These are phyloP conservation scores for Penicillium ochrochloron DNA, from an alignment of 495 filamentous ascomycete genomes.

Conservation along the genomic window DNA sequence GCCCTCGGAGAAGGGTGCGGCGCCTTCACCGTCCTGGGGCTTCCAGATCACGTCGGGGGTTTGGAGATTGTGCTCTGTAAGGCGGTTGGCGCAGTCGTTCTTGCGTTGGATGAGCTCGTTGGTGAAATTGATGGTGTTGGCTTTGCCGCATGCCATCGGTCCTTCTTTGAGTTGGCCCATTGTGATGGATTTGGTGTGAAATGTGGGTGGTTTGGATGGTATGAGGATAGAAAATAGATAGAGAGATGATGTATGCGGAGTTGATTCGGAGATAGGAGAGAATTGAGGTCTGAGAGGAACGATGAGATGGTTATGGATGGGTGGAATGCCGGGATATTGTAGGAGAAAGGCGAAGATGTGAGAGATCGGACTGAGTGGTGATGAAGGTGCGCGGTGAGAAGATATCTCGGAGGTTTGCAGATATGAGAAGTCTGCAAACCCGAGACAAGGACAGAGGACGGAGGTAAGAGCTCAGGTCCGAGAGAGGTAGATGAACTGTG, in stretches of 20 bases:
- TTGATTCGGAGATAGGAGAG: not conserved
- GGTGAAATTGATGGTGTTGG: not conserved
- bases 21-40: not conserved
- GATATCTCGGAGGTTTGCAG: not conserved
- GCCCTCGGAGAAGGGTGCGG: not conserved
- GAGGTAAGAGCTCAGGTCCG: not conserved
- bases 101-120: not conserved
- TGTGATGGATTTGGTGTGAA: not conserved
- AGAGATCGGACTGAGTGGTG: not conserved
- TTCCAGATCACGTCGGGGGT: constrained; percentile 9
- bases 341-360: not conserved
- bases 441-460: not conserved
- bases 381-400: not conserved
- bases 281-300: not conserved
- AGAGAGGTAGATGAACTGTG: not conserved
- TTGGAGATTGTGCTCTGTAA: not conserved
- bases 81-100: not conserved
- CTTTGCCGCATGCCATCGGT: constrained; percentile 4
- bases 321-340: not conserved
- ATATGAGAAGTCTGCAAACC: not conserved
- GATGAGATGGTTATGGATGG: not conserved
- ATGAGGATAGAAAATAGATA: not conserved
- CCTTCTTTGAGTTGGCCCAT: constrained; percentile 6
- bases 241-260: not conserved
- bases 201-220: not conserved